A percentile compares a stretch with the other conserved stretches of the same genome.
phyloP scores from a whole-genome alignment of 2,329 filamentous ascomycete species.

The Sporothrix pseudoabietina region DNA sequence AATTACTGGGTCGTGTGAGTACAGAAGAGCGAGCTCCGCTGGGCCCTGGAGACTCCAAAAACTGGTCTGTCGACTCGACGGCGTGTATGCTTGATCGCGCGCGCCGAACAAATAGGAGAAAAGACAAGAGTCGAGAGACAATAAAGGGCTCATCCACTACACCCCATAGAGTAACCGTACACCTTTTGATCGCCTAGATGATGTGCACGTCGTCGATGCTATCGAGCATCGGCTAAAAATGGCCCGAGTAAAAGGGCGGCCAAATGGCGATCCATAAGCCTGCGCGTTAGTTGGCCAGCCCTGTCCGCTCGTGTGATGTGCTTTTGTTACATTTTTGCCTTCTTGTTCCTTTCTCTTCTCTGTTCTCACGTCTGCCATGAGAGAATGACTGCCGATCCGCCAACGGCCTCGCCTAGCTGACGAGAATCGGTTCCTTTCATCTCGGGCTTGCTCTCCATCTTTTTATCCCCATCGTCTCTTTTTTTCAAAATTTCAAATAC shows the following conservation, averaged over 20 bases:
- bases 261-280: not conserved
- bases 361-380: not conserved
- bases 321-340: not conserved
- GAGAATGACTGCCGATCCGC: not conserved
- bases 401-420: not conserved
- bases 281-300: not conserved
- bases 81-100: slow-evolving; percentile 14
- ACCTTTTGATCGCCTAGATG: not conserved
- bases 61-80: slow-evolving; percentile 8
- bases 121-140: not conserved
- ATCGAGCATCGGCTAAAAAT: not conserved
- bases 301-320: not conserved
- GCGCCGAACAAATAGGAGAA: slow-evolving; percentile 14
- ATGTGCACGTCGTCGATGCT: not conserved
- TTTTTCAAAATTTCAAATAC: not conserved
- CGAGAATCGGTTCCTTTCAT: not conserved
- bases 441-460: not conserved
- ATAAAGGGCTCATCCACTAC: not conserved
- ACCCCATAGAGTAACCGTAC: slow-evolving; percentile 13
- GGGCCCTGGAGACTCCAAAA: not conserved
- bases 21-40: not conserved
- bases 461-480: not conserved
- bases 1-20: too few species aligned
- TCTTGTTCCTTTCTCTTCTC: not conserved
- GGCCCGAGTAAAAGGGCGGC: not conserved